A percentile compares a stretch with the other conserved stretches of the same genome.
Evolutionary conservation across 345 rosid species (phyloP).

Genomic region (Brassica nigra): DNA sequence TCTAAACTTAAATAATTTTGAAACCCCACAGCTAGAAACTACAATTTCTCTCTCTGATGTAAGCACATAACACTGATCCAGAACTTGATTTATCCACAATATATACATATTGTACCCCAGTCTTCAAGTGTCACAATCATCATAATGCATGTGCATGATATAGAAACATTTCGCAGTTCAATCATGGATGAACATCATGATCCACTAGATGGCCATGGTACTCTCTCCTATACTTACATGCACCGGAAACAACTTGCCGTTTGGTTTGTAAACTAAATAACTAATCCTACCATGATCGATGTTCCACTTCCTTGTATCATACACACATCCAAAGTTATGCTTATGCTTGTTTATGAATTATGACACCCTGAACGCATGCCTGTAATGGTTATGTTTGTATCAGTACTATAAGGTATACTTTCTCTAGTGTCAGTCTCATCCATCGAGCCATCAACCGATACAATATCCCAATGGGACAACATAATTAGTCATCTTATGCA

Average conservation of each 20-base stretch:
- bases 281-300: not conserved
- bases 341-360: not conserved
- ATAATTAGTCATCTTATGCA: not conserved
- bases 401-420: not conserved
- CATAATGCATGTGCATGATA: constrained; percentile 25
- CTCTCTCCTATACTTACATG: not conserved
- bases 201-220: constrained; percentile 37
- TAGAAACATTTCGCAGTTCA: not conserved
- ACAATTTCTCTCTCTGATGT: constrained; percentile 46
- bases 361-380: not conserved
- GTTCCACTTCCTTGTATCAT: constrained; percentile 11
- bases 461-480: not conserved
- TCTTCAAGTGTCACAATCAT: constrained; percentile 24
- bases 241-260: not conserved
- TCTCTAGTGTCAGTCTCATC: not conserved
- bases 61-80: constrained; percentile 47
- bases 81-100: constrained; percentile 54
- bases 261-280: constrained; percentile 1
- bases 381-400: not conserved
- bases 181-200: constrained; percentile 15
- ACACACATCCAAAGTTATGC: not conserved
- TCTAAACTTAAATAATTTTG: constrained; percentile 52
- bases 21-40: constrained; percentile 54
- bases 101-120: constrained; percentile 2
- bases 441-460: not conserved